A percentile compares a stretch with the other conserved stretches of the same genome.
Conservation (phyloP, 805 yeast genomes). For the Candida hispaniensis region DNA sequence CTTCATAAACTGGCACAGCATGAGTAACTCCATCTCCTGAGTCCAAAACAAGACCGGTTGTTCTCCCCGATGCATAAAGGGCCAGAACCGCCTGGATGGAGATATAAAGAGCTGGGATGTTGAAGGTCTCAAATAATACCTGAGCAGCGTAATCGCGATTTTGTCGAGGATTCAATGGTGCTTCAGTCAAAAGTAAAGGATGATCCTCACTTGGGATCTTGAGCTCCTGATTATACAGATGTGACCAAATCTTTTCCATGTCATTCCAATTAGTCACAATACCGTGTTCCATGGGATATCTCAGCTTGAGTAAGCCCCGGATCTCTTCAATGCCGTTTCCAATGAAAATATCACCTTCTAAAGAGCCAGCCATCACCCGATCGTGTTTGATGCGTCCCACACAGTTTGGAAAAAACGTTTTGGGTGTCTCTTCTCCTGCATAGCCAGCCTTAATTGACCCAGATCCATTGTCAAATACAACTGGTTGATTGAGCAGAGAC, state of each 20-base stretch:
- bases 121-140: conserved; percentile 59
- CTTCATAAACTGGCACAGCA: conserved; percentile 82
- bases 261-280: conserved; percentile 73
- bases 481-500: conserved; percentile 52
- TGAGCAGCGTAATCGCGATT: conserved; percentile 56
- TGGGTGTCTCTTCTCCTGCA: conserved; percentile 84
- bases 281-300: conserved; percentile 74
- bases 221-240: conserved; percentile 48
- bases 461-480: conserved; percentile 72
- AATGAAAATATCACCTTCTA: conserved; percentile 56
- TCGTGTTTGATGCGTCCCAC: conserved; percentile 79
- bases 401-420: conserved; percentile 46
- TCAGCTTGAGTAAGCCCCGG: conserved; percentile 62
- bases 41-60: conserved; percentile 83
- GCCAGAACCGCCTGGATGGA: conserved; percentile 71
- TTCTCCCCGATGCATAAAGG: conserved; percentile 77
- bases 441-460: conserved; percentile 81
- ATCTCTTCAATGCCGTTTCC: conserved; percentile 67
- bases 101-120: conserved; percentile 64
- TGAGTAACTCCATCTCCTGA: conserved; percentile 91
- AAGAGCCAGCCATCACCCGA: conserved; percentile 66
- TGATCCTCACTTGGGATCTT: conserved; percentile 63
- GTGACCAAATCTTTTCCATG: conserved; percentile 73
- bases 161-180: conserved; percentile 63
- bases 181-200: conserved; percentile 79